Base-by-base conservation (phyloP, 441 rosid species). In the Erodium trifolium region DNA sequence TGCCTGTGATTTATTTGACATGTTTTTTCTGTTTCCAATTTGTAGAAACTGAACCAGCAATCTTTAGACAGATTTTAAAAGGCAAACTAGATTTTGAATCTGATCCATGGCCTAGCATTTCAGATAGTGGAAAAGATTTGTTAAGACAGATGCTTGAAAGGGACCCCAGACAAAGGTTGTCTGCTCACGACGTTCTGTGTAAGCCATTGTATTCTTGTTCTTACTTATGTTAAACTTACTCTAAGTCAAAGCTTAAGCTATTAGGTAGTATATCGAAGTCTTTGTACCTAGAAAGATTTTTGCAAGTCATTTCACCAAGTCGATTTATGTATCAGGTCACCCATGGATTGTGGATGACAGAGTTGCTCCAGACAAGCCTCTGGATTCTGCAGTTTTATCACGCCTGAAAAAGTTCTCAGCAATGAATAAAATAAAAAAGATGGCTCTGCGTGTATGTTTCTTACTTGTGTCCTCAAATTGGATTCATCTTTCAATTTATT, bases 381-480 rank as follows among this genome's bases (percentile, higher is more conserved):
- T 23, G 27, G 27, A 23, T 23, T 23, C 27, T 23, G 27, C 27
- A 78, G 96, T 93, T 77, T 70, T 91, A 34, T 81, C 81, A 67
- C 99, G 95, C 66, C 77, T 93, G 83, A 91, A 82, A 75, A 93
- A 89, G 76, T 93, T 93, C 73, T 93, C 97, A 51, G 99, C 96
- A 39, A 89, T 93, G 99, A 87, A 88, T 84, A 93, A 87, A 83
- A 82, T 93, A 73, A 93, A 93, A 86, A 87, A 87, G 81, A 91
- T 89, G 75, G 99, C 90, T 71, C 85, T 93, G 71, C 81, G 91
- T 78, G 98, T 88, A 65, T 73, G 86, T 66, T 14, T 14, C 19
- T 57, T n/a, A n/a, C n/a, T n/a, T 23, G 27, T 23, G 27, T 23
- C 27, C 27, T 23, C 27, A 23, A 23, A 23, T 47, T 10, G 55